Percentiles rank a stretch among this genome's conserved stretches.
These are phyloP conservation scores for Pseudonitzschia multistriata DNA, from an alignment of 108 stramenopile genomes.

Conservation along the genomic window DNA sequence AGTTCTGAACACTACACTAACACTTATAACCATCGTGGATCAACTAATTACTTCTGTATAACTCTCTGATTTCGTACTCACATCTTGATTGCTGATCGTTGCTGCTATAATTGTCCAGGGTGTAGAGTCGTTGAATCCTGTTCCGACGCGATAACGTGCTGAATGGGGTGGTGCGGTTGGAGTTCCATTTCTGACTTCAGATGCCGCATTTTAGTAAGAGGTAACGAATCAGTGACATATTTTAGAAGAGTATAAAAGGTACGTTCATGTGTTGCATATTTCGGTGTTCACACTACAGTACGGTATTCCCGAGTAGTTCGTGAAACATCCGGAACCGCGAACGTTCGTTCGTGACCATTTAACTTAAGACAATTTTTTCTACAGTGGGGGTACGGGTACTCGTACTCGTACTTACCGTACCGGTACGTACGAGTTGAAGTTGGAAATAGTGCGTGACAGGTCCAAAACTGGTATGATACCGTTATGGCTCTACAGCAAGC, in stretches of 20 bases:
- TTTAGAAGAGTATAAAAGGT: not conserved
- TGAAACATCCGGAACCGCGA: no score
- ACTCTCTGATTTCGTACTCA: not conserved
- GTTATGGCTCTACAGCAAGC: no score
- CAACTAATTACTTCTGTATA: not conserved
- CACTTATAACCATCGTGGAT: not conserved
- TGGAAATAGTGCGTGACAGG: no score
- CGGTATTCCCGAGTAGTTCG: no score
- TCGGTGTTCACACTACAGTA: no score
- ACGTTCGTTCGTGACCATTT: no score
- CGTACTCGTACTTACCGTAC: no score
- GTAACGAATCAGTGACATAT: constrained; percentile 3
- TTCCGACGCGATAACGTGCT: not conserved
- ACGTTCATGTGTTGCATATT: not conserved
- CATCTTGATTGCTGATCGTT: not conserved
- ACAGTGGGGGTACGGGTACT: no score
- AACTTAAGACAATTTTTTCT: no score
- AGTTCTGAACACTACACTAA: not conserved
- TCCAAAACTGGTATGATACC: no score
- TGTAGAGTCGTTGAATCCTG: not conserved
- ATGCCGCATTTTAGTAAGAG: constrained; percentile 4
- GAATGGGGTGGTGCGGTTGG: not conserved
- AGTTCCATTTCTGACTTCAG: not conserved
- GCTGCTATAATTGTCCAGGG: not conserved
- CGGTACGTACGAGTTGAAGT: no score